Evolutionary conservation across 768 basidiomycete species (phyloP).

Genomic region (Porphyrellus cyaneotinctus): DNA sequence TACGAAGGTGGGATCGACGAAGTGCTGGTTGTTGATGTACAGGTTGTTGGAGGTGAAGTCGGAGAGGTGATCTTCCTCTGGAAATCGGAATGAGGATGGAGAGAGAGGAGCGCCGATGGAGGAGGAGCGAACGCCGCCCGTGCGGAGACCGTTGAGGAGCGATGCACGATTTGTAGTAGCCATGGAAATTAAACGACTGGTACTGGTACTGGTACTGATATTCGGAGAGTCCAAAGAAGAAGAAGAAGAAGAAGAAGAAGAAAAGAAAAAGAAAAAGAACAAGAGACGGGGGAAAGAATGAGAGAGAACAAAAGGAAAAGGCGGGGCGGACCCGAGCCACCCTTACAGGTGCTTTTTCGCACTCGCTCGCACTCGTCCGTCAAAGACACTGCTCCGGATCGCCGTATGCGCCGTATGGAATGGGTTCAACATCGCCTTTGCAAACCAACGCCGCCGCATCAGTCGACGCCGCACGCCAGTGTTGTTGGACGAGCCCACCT

Average conservation of each 20-base stretch:
- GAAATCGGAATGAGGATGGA: no score
- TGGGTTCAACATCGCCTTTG: constrained; percentile 86
- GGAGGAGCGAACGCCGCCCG: constrained; percentile 82
- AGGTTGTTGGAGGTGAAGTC: constrained; percentile 51
- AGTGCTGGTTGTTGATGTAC: constrained; percentile 44
- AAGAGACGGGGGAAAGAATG: not conserved
- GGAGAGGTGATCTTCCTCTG: no score
- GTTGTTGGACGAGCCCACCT: constrained; percentile 60
- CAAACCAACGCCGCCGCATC: no score
- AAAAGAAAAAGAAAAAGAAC: constrained; percentile 18
- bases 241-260: constrained; percentile 7
- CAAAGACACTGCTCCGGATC: constrained; percentile 80
- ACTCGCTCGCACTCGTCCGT: constrained; percentile 75
- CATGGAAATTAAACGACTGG: constrained; percentile 34
- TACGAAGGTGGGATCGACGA: constrained; percentile 66
- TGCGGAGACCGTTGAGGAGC: constrained; percentile 84
- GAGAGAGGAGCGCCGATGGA: constrained; percentile 61
- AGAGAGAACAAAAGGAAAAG: constrained; percentile 19
- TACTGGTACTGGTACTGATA: no score
- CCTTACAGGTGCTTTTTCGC: constrained; percentile 75
- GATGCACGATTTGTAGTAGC: constrained; percentile 63
- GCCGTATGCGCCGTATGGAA: constrained; percentile 88
- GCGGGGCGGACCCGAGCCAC: constrained; percentile 14
- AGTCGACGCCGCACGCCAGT: no score
- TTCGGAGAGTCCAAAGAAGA: constrained; percentile 10